phyloP scores from a whole-genome alignment of 306 rosid species.

The Myrica gale region DNA sequence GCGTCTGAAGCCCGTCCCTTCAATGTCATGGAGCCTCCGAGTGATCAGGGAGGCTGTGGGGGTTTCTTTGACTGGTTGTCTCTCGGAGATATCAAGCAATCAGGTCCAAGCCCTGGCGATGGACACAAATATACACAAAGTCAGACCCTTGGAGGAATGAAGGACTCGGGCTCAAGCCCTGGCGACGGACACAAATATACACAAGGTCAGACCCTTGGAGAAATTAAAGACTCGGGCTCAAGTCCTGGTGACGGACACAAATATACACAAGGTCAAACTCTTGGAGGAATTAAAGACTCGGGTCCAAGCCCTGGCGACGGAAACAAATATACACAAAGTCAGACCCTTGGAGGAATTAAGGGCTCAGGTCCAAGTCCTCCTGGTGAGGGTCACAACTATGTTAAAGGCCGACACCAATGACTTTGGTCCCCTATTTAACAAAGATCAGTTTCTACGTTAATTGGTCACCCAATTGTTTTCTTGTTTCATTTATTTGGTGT shows the following conservation, averaged over 20 bases:
- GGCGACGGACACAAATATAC: slow-evolving; percentile 23
- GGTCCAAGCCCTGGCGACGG: slow-evolving; percentile 20
- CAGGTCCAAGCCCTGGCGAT: slow-evolving; percentile 33
- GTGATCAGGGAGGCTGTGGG: not conserved
- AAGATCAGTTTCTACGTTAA: not conserved
- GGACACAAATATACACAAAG: slow-evolving; percentile 41
- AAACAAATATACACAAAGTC: slow-evolving; percentile 28
- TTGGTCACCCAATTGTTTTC: not conserved
- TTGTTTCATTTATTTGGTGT: not conserved
- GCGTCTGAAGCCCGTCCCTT: slow-evolving; percentile 21
- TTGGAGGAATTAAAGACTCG: not conserved
- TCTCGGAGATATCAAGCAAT: slow-evolving; percentile 19
- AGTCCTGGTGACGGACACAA: slow-evolving; percentile 28
- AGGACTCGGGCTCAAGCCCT: slow-evolving; percentile 41
- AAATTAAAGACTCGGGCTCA: slow-evolving; percentile 9
- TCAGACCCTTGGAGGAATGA: slow-evolving; percentile 34
- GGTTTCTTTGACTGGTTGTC: not conserved
- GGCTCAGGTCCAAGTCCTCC: slow-evolving; percentile 17
- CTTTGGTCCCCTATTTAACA: not conserved
- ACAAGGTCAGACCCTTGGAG: not conserved
- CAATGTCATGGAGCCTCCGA: not conserved
- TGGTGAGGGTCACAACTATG: not conserved
- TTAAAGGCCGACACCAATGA: not conserved
- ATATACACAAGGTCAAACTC: not conserved
- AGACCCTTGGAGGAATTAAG: slow-evolving; percentile 38